Evolutionary conservation across 1,284 basidiomycete genomes (phyloP), one percentile per base, ranked within the genome.

Genomic region (Apiotrichum akiyoshidainum): DNA sequence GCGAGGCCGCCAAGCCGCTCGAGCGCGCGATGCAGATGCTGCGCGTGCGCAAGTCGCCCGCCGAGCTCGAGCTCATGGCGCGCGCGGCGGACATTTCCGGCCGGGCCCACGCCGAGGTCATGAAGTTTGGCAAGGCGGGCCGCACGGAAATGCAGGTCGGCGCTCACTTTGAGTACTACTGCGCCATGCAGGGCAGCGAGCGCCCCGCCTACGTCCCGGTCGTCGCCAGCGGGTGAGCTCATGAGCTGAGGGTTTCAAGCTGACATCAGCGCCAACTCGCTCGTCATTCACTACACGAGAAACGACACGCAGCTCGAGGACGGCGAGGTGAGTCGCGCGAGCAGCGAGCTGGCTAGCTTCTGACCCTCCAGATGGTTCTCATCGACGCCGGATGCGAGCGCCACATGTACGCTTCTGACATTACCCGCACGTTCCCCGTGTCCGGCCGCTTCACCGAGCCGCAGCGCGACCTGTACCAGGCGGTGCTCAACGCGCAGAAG

Each of bases 381-480:
- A 85, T 96, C 57, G 93, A 97, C 66, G 93, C 92, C 1, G 92
- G 88, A 39, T 92, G 90, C 69, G 92, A 93, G 82, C 87, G 86
- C 76, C 87, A 90, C 86, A 91, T 71, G 51, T 99, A 99, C 72
- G 92, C 92, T 2, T 93, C 91, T 45, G 95, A 99, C 75, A 97
- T 99, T 67, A 97, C 93, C 9, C 88, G 95, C 44, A 93, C 94
- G 16, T 97, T 87, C 74, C 95, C 96, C 1, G 87, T 85, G 16
- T 86, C 85, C 5, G 92, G 92, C 1, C 81, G 71, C 26, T 99
- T 98, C 76, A 87, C 86, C 1, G 69, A 81, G 0, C 81, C 93
- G 1, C 96, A 99, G 73, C 81, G 83, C 31, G 92, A 94, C 57
- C 83, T 99, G 13, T 99, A 99, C 78, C 80, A 85, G 47, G 83